Percentiles rank a stretch among this genome's conserved stretches.
These are phyloP conservation scores for Polychaeton citri DNA, from an alignment of 2,329 filamentous ascomycete genomes.

Conservation along the genomic window DNA sequence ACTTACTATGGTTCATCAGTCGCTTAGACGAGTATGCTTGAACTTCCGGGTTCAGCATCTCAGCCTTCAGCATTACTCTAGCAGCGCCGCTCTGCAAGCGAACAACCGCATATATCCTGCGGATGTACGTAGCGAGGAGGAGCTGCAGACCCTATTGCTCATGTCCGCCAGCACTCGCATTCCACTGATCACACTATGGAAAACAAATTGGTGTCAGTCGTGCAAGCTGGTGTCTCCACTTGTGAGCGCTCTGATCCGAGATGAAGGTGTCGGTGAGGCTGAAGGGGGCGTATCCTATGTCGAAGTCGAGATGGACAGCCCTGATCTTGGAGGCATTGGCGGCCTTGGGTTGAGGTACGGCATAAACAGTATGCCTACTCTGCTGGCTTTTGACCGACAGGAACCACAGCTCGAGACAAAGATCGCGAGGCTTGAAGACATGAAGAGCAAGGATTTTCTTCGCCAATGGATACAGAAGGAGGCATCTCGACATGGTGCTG, in stretches of 20 bases:
- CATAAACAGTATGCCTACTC: conserved; percentile 35
- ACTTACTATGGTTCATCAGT: too few relatives aligned
- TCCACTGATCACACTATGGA: conserved; percentile 38
- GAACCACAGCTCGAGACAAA: conserved; percentile 37
- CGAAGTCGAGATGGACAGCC: conserved; percentile 35
- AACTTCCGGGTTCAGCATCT: too few relatives aligned
- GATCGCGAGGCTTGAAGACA: conserved; percentile 28
- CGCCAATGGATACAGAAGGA: conserved; percentile 35
- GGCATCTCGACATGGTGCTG: conserved; percentile 31
- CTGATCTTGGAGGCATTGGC: conserved; percentile 24
- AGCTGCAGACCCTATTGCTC: conserved; percentile 34
- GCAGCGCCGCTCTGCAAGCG: too few relatives aligned
- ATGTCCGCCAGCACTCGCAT: conserved; percentile 31
- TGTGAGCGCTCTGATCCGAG: conserved; percentile 28
- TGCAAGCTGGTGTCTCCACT: conserved; percentile 31
- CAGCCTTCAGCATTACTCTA: too few relatives aligned
- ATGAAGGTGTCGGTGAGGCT: conserved; percentile 30
- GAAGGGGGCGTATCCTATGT: conserved; percentile 34
- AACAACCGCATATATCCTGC: conserved; percentile 23
- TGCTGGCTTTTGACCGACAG: conserved; percentile 36
- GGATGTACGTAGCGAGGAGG: conserved; percentile 32
- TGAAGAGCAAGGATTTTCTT: conserved; percentile 32
- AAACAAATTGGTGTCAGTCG: conserved; percentile 33
- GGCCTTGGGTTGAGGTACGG: conserved; percentile 28
- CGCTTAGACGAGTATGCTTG: too few relatives aligned